Base-by-base conservation (phyloP, 2,329 filamentous ascomycete genomes). In the Aspergillus piperis region DNA sequence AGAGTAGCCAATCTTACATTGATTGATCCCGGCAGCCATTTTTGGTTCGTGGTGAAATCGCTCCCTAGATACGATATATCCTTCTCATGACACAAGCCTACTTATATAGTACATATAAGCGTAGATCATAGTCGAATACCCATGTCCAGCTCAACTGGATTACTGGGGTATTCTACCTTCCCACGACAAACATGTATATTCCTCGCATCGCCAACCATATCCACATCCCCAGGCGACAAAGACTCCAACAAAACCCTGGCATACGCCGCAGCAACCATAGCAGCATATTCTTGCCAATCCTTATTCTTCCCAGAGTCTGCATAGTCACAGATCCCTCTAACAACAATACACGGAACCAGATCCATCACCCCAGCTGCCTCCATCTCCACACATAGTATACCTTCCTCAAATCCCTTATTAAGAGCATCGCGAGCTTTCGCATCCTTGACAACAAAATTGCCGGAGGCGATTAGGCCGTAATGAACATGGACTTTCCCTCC, bases 351-450 rank as follows among this genome's bases (percentile, higher is more conserved):
- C 7, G 58, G 62, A 42, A 62, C 44, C 2, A 32, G 13, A 27
- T 53, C 15, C 48, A 61, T 30, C 25, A 61, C 25, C 15, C 55
- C 55, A 6, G 50, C 53, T 5, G 53, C 57, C 27, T 56, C 57
- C 66, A 70, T 72, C 56, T 73, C 70, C 15, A 72, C 23, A 8
- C 57, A 50, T 8, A 38, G 8, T 2, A 52, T 15, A 3, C 25
- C 32, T 8, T 11, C 41, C 8, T 10, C 41, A 44, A 15, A 58
- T 15, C 0, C 42, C 32, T 8, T 51, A 2, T 5, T 17, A 8
- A 58, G 17, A 17, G 25, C 17, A 36, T 52, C 48, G 2, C 56
- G 15, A 8, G 25, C 19, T 15, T 10, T 25, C 7, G 44, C 49
- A 17, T 58, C 32, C 38, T 47, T 48, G 2, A 58, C 17, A 5